Conservation (phyloP, 2,329 filamentous ascomycete species). For the Trichoderma afroharzianum region DNA sequence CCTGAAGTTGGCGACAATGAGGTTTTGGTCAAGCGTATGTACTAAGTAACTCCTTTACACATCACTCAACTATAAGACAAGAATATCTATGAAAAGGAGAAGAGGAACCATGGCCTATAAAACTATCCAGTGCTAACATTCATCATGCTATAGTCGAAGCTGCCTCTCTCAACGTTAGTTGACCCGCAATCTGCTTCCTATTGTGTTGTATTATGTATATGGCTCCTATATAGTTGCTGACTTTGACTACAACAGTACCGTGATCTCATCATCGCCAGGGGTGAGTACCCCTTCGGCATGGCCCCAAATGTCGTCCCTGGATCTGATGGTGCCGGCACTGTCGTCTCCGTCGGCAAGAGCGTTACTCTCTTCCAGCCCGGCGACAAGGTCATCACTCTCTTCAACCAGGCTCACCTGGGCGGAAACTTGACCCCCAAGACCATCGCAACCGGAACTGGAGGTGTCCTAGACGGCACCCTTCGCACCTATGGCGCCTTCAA, state of each 20-base stretch:
- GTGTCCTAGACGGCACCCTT: constrained; percentile 63
- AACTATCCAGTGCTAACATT: background rate
- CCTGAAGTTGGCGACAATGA: constrained; percentile 65
- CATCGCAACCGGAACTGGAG: constrained; percentile 59
- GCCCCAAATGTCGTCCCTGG: constrained; percentile 44
- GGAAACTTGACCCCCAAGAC: constrained; percentile 37
- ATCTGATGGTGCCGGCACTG: constrained; percentile 52
- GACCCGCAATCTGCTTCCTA: background rate
- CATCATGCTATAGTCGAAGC: constrained; percentile 38
- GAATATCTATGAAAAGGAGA: background rate
- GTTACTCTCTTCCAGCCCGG: constrained; percentile 49
- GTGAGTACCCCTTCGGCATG: constrained; percentile 44
- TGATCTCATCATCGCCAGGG: constrained; percentile 49
- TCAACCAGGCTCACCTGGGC: constrained; percentile 53
- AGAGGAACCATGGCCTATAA: background rate
- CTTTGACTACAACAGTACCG: constrained; percentile 37
- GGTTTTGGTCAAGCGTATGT: constrained; percentile 60
- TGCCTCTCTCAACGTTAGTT: constrained; percentile 47
- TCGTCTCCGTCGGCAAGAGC: constrained; percentile 48
- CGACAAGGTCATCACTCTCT: constrained; percentile 57
- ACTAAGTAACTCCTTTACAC: background rate
- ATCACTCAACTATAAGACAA: too few species aligned
- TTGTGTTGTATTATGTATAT: background rate
- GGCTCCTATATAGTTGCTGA: background rate
- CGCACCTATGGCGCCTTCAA: constrained; percentile 65